Base-by-base conservation (phyloP, 495 filamentous ascomycete genomes). In the Neurospora hispaniola region DNA sequence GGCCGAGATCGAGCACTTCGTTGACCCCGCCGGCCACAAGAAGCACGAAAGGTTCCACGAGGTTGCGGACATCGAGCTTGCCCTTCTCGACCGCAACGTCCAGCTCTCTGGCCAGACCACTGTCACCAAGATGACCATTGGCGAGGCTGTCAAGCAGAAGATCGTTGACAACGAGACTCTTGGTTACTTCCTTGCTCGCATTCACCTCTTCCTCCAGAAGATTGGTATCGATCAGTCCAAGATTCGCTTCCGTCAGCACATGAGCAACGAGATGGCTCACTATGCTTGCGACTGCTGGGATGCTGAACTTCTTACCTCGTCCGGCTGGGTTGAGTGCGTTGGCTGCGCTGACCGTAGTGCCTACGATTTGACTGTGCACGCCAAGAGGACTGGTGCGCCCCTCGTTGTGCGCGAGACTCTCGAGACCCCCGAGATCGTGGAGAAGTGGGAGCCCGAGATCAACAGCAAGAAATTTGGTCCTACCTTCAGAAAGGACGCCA, bases 231-330 rank as follows among this genome's bases (percentile, higher is more conserved):
- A 95, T 77, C 81, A 82, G 75, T 84, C 78, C 69, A 94, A 94
- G 84, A 84, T 95, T 43, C 91, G 92, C 38, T 95, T 95, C 86
- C 87, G 92, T 69, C 91, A 95, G 80, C 92, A 95, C 81, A 94
- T 95, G 90, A 80, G 90, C 89, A 85, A 94, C 90, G 92, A 84
- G 74, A 84, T 84, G 82, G 92, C 92, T 35, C 92, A 95, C 81
- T 95, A 95, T 79, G 92, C 92, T 40, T 85, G 88, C 69, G 92
- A 94, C 81, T 94, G 92, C 85, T 94, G 91, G 91, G 92, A 95
- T 81, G 91, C 91, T 27, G 92, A 95, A 80, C 85, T 95, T 70
- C 83, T 88, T 69, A 94, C 90, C 42, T 92, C 89, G 76, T 89
- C 91, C 78, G 92, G 92, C 80, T 95, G 92, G 92, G 90, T 94